phyloP scores from a whole-genome alignment of 805 yeast genomes.

The Barnettozyma botsteinii region DNA sequence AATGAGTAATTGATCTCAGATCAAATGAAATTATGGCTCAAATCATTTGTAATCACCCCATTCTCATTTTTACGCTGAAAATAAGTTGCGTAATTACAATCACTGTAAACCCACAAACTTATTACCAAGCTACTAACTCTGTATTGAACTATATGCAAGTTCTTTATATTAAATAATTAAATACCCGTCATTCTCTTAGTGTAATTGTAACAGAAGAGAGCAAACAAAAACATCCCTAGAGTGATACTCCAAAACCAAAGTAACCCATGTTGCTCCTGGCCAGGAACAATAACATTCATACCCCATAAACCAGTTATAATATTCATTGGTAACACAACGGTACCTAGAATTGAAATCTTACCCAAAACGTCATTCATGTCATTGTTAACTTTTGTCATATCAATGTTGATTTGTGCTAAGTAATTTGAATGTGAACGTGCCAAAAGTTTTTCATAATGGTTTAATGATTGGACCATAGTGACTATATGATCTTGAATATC shows the following conservation, averaged over 20 bases:
- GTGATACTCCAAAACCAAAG: conserved; percentile 60
- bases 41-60: background rate
- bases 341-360: conserved; percentile 87
- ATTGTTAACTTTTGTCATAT: conserved; percentile 94
- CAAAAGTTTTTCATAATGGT: conserved; percentile 88
- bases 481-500: conserved; percentile 38
- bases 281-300: conserved; percentile 96
- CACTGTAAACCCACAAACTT: background rate
- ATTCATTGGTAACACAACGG: conserved; percentile 91
- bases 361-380: conserved; percentile 96
- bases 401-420: conserved; percentile 93
- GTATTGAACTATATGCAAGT: too few species aligned
- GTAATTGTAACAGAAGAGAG: conserved; percentile 41
- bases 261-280: conserved; percentile 62
- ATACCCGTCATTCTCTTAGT: conserved; percentile 40
- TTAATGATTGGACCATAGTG: conserved; percentile 93
- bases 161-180: background rate
- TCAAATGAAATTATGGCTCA: background rate
- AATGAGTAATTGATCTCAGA: too few species aligned
- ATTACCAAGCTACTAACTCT: background rate
- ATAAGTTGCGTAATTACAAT: background rate
- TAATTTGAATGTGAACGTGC: conserved; percentile 96
- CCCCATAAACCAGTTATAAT: conserved; percentile 98
- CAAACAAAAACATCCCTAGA: conserved; percentile 40
- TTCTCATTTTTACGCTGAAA: background rate